Evolutionary conservation across 331 rosid genomes (phyloP).

Genomic region (Stylosanthes scabra): DNA sequence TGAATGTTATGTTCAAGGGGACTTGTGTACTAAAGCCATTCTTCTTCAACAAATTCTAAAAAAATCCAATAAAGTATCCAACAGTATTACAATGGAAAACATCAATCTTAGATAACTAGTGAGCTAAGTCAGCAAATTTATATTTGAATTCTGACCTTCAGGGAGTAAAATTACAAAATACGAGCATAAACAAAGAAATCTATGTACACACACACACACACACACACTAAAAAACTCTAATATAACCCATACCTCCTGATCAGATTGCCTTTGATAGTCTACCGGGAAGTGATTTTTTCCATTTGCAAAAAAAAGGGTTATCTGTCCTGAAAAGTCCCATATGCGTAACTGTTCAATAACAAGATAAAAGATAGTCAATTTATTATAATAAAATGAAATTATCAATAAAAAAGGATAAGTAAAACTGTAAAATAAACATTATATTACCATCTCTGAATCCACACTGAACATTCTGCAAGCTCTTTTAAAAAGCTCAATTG

Average conservation of each 20-base stretch:
- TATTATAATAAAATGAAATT: constrained; percentile 39
- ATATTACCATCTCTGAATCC: constrained; percentile 87
- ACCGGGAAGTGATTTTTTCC: constrained; percentile 53
- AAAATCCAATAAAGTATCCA: constrained; percentile 4
- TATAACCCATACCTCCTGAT: constrained; percentile 70
- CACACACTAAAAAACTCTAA: neutral
- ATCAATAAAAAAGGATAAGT: neutral
- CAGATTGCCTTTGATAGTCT: constrained; percentile 75
- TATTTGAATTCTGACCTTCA: neutral
- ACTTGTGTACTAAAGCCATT: constrained; percentile 19
- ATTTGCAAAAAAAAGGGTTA: constrained; percentile 55
- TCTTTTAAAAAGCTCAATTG: constrained; percentile 78
- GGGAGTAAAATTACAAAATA: constrained; percentile 20
- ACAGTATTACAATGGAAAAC: constrained; percentile 29
- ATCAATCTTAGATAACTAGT: constrained; percentile 22
- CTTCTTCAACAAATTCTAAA: constrained; percentile 18
- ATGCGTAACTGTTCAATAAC: constrained; percentile 77
- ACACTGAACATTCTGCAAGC: constrained; percentile 89
- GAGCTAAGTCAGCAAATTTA: constrained; percentile 18
- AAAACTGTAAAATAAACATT: constrained; percentile 33
- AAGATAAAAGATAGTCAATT: constrained; percentile 40
- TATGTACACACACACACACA: too few species aligned
- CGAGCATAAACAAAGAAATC: constrained; percentile 11
- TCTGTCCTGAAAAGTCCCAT: constrained; percentile 95
- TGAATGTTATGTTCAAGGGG: constrained; percentile 13